A percentile compares a stretch with the other conserved stretches of the same genome.
These are phyloP conservation scores for Myriosclerotinia duriaeana DNA, from an alignment of 2,329 filamentous ascomycete genomes.

Conservation along the genomic window DNA sequence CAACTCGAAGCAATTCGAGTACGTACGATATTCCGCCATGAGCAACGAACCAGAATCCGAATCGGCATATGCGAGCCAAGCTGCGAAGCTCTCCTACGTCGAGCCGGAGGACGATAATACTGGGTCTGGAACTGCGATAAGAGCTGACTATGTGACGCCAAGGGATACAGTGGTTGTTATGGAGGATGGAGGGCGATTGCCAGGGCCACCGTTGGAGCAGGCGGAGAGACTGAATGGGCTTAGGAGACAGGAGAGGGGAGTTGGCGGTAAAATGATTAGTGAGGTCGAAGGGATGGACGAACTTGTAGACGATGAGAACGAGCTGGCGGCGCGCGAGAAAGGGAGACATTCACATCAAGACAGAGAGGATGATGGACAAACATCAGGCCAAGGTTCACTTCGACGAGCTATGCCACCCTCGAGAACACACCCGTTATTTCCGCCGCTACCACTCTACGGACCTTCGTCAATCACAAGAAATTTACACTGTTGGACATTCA, in stretches of 20 bases:
- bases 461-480: slow-evolving; percentile 66
- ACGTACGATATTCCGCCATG: slow-evolving; percentile 22
- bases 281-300: slow-evolving; percentile 40
- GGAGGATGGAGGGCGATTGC: slow-evolving; percentile 63
- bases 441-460: slow-evolving; percentile 78
- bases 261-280: slow-evolving; percentile 39
- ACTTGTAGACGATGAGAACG: slow-evolving; percentile 36
- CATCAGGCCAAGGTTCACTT: slow-evolving; percentile 50
- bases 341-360: slow-evolving; percentile 24
- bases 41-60: slow-evolving; percentile 5
- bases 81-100: slow-evolving; percentile 54
- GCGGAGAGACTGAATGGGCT: slow-evolving; percentile 68
- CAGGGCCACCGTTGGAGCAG: slow-evolving; percentile 67
- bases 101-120: slow-evolving; percentile 35
- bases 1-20: slow-evolving; percentile 17
- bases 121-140: slow-evolving; percentile 51
- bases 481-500: slow-evolving; percentile 65
- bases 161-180: slow-evolving; percentile 72
- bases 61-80: slow-evolving; percentile 55
- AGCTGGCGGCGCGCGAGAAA: slow-evolving; percentile 13
- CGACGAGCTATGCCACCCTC: slow-evolving; percentile 58
- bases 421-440: slow-evolving; percentile 78
- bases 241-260: slow-evolving; percentile 48
- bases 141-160: slow-evolving; percentile 65
- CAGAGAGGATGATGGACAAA: slow-evolving; percentile 40